Evolutionary conservation across 768 basidiomycete genomes (phyloP), one percentile per base, ranked within the genome.

Genomic region (Glaciozyma martinii): DNA sequence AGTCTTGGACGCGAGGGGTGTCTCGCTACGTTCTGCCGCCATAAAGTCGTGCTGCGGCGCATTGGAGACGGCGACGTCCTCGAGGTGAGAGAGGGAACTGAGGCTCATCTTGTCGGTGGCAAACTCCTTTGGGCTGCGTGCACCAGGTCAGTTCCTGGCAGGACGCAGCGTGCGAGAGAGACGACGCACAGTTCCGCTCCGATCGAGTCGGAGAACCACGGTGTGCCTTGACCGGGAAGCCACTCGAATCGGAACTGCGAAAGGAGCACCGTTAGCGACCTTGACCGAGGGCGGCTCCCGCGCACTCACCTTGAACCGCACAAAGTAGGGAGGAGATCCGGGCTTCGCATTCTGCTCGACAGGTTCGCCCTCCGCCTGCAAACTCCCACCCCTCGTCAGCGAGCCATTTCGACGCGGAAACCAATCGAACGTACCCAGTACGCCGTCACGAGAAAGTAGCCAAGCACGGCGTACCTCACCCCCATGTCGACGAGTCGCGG

Each of bases 161-260:
- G 40, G 4, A 40, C 55, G 8, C 37, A 42, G 27, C 43, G 12
- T 27, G 43, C 10, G 25, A 27, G 23, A 13, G 23, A 13, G n/a
- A 56, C 29, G 1, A 3, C 53, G 27, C 15, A 37, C 30, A 29
- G 29, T 13, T 9, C 30, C 19, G 40, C 32, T 5, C 68, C 68
- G 16, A 70, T 70, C n/a, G 59, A 37, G 19, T 62, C 21, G 1
- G 3, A 44, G 42, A 70, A 70, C 68, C 68, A 70, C 2, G 65
- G 62, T 37, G 42, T 56, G 19, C 68, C 68, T 32, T 70, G 68
- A 37, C 56, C 47, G 8, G 52, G 40, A 13, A 64, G 62, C 68
- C 68, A 70, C 32, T 66, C 65, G 43, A 70, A 70, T 10, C 65
- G 62, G 19, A 69, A 64, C 67, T 68, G 66, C 1, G 1, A 1